These are phyloP conservation scores for Acephala macrosclerotiorum DNA, from an alignment of 2,329 filamentous ascomycete genomes.

Conservation along the genomic window DNA sequence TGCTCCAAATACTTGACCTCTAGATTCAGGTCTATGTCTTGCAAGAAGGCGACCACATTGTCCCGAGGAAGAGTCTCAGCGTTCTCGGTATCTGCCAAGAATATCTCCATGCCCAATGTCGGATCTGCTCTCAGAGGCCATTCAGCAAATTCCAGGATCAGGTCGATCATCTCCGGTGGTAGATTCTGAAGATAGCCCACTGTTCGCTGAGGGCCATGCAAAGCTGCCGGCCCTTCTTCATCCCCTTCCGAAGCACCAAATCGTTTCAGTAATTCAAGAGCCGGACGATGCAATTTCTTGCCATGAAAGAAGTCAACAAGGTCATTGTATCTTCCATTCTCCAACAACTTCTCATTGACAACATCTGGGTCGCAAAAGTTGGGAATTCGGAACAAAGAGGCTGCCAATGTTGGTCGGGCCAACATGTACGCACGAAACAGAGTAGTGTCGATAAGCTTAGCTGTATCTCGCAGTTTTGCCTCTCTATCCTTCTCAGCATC, in stretches of 20 bases:
- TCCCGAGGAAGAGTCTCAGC: constrained; percentile 87
- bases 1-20: constrained; percentile 89
- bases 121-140: constrained; percentile 83
- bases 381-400: constrained; percentile 90
- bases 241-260: constrained; percentile 72
- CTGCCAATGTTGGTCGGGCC: constrained; percentile 82
- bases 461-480: constrained; percentile 75
- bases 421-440: constrained; percentile 97
- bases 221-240: constrained; percentile 57
- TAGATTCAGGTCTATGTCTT: constrained; percentile 71
- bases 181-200: constrained; percentile 90
- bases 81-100: constrained; percentile 92
- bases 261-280: constrained; percentile 79
- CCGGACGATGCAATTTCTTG: constrained; percentile 90
- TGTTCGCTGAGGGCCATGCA: constrained; percentile 84
- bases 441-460: constrained; percentile 89
- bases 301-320: constrained; percentile 98
- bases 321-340: constrained; percentile 88
- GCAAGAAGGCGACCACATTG: constrained; percentile 77
- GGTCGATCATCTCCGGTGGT: constrained; percentile 84
- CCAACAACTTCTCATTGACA: constrained; percentile 90
- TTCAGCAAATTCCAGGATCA: constrained; percentile 88
- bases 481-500: constrained; percentile 65
- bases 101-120: constrained; percentile 87
- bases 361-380: constrained; percentile 98